These are phyloP conservation scores for Schizosaccharomyces lindneri DNA, from an alignment of 805 yeast genomes.

Conservation along the genomic window DNA sequence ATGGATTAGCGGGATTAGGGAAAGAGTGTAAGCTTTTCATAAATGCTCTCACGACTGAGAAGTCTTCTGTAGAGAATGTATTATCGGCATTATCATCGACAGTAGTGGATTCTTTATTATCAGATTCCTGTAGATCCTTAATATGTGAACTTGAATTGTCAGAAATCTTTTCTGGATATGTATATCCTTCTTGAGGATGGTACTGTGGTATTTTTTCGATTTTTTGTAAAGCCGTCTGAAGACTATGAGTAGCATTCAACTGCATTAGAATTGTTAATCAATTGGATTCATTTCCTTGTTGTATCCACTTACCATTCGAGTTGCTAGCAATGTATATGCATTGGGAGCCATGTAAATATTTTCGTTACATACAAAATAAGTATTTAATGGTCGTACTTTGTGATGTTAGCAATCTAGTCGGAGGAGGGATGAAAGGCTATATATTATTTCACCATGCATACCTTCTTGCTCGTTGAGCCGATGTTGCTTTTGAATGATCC, in stretches of 20 bases:
- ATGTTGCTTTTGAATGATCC: conserved; percentile 70
- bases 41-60: not conserved
- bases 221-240: not conserved
- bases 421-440: not conserved
- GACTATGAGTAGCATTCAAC: not conserved
- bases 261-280: not conserved
- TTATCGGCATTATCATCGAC: not conserved
- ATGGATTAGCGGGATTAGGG: not conserved
- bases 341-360: conserved; percentile 79
- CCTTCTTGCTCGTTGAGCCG: conserved; percentile 29
- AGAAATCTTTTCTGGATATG: not conserved
- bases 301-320: conserved; percentile 25
- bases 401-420: not conserved
- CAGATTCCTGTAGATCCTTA: not conserved
- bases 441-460: conserved; percentile 6
- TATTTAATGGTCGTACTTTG: conserved; percentile 25
- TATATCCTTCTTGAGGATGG: not conserved
- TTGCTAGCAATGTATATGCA: conserved; percentile 43
- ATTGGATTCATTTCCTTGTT: not conserved
- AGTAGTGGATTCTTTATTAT: not conserved
- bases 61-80: not conserved
- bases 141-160: not conserved
- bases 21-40: not conserved
- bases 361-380: conserved; percentile 75
- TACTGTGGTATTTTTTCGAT: not conserved